These are phyloP conservation scores for Beauveria rudraprayagi DNA, from an alignment of 2,329 filamentous ascomycete species.

Conservation along the genomic window DNA sequence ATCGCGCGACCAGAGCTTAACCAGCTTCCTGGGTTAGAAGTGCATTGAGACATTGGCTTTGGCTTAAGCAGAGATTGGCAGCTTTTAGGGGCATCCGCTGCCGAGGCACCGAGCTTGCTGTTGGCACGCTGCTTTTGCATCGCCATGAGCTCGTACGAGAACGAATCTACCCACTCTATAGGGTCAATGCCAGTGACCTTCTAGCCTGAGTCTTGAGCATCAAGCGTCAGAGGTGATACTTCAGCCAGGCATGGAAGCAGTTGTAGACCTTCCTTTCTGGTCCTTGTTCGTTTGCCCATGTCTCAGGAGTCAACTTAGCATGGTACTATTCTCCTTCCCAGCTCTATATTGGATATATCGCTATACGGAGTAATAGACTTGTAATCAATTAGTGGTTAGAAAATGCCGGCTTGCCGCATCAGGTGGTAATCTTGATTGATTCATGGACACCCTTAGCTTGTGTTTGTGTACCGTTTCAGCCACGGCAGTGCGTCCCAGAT, in stretches of 20 bases:
- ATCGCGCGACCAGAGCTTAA: slow-evolving; percentile 1
- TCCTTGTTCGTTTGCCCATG: neutral
- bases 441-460: neutral
- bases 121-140: no score
- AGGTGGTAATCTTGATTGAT: neutral
- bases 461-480: slow-evolving; percentile 4
- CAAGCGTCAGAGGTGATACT: neutral
- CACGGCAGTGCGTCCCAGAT: neutral
- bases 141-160: no score
- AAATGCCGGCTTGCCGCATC: neutral
- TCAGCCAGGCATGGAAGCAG: neutral
- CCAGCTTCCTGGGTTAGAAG: slow-evolving; percentile 10
- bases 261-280: neutral
- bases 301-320: neutral
- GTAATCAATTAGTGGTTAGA: neutral
- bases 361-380: neutral
- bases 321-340: neutral
- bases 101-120: neutral
- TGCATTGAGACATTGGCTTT: slow-evolving; percentile 7
- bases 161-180: no score
- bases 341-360: neutral
- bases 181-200: no score
- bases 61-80: neutral
- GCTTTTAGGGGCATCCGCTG: neutral
- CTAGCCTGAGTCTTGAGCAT: neutral